A percentile compares a stretch with the other conserved stretches of the same genome.
Conservation (phyloP, 169 alveolate species). For the Eimeria sp. region DNA sequence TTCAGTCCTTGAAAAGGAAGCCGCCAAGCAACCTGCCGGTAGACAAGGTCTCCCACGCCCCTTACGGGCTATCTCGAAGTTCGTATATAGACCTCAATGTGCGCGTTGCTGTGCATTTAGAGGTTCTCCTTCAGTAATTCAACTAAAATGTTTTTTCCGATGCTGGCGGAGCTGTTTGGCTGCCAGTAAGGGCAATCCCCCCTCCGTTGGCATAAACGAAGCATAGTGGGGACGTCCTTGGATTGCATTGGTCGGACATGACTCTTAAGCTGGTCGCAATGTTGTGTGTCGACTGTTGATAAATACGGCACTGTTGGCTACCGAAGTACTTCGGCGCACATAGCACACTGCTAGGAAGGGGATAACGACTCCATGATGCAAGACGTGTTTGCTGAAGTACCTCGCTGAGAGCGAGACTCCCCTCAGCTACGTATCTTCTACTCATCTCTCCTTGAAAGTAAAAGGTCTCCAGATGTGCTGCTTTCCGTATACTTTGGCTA, state of each 20-base stretch:
- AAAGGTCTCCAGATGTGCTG: background rate
- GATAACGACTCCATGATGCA: too few species aligned
- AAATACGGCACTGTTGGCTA: background rate
- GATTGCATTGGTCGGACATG: background rate
- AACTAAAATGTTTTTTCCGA: background rate
- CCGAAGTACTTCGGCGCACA: background rate
- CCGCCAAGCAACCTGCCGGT: background rate
- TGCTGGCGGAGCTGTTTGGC: background rate
- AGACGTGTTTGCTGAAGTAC: background rate
- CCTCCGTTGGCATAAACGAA: background rate
- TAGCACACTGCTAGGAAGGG: too few species aligned
- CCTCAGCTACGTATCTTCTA: background rate
- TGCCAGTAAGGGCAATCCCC: background rate
- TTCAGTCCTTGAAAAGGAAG: background rate
- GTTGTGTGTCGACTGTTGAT: background rate
- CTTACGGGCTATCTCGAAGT: background rate
- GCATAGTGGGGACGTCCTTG: background rate
- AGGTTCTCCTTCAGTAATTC: background rate
- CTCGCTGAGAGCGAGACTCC: background rate
- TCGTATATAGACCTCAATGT: background rate
- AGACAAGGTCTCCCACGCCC: background rate
- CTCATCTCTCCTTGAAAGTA: background rate
- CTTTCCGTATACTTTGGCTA: background rate
- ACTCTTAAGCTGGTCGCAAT: background rate
- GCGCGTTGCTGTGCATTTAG: background rate